These are phyloP conservation scores for Trichosporon sp. DNA, from an alignment of 1,284 basidiomycete genomes.

Conservation along the genomic window DNA sequence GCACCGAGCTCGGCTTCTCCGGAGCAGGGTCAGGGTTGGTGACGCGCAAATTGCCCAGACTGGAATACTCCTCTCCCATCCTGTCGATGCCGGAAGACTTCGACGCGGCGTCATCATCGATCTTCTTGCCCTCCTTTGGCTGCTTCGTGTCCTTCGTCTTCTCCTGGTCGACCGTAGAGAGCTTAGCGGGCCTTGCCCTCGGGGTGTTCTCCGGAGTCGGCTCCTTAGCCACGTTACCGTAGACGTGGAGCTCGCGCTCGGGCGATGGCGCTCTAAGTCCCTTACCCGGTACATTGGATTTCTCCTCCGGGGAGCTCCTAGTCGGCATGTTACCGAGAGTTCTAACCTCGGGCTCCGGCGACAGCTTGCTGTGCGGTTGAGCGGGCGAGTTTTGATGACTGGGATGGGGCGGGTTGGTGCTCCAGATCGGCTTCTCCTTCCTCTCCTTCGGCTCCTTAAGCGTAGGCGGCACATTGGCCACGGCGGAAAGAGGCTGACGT, in stretches of 20 bases:
- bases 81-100: slow-evolving; percentile 6
- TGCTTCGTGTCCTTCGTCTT: background rate
- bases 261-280: background rate
- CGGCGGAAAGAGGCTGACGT: background rate
- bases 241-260: background rate
- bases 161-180: background rate
- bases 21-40: background rate
- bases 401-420: slow-evolving; percentile 37
- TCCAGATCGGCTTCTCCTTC: slow-evolving; percentile 35
- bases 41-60: background rate
- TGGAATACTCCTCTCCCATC: slow-evolving; percentile 1
- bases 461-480: slow-evolving; percentile 2
- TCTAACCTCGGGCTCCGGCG: slow-evolving; percentile 3
- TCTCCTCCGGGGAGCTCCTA: background rate
- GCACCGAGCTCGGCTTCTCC: background rate
- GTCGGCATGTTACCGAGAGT: background rate
- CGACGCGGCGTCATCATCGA: background rate
- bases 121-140: background rate
- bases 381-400: background rate
- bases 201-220: background rate
- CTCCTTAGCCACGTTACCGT: background rate
- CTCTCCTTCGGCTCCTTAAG: slow-evolving; percentile 15
- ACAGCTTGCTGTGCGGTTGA: background rate
- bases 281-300: background rate
- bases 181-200: background rate